phyloP scores from a whole-genome alignment of 768 basidiomycete genomes.

The Sutorius australiensis region DNA sequence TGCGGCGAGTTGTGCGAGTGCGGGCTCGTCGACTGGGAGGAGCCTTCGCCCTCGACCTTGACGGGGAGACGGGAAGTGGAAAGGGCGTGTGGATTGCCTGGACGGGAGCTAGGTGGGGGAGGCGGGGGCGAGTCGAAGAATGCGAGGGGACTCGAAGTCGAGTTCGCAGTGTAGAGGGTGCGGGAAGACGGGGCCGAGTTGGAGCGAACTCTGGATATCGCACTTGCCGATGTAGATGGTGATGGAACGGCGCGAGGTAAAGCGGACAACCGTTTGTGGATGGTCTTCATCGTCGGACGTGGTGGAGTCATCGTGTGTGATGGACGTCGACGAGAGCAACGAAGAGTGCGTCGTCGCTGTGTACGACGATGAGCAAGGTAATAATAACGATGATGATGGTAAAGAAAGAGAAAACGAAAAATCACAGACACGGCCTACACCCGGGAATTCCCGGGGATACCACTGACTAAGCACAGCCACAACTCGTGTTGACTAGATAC shows the following conservation, averaged over 20 bases:
- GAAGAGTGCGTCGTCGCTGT: constrained; percentile 12
- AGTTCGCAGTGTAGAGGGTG: constrained; percentile 39
- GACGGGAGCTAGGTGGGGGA: constrained; percentile 39
- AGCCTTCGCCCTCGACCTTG: constrained; percentile 45
- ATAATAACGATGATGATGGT: background rate
- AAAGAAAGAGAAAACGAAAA: background rate
- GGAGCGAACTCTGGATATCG: constrained; percentile 41
- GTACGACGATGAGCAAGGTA: constrained; percentile 2
- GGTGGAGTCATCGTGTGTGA: constrained; percentile 32
- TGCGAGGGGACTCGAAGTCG: constrained; percentile 30
- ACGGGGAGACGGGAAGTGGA: constrained; percentile 42
- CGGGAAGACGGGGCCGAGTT: constrained; percentile 40
- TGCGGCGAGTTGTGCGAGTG: constrained; percentile 35
- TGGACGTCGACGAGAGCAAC: background rate
- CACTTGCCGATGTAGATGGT: constrained; percentile 28
- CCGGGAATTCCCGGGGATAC: constrained; percentile 23
- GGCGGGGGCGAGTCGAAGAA: constrained; percentile 41
- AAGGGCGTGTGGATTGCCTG: constrained; percentile 37
- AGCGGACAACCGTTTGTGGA: constrained; percentile 50
- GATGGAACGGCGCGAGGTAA: constrained; percentile 34
- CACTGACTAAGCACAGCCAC: no score
- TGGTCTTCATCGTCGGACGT: constrained; percentile 44
- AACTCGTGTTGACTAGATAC: constrained; percentile 14
- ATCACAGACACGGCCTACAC: background rate
- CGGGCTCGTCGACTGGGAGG: constrained; percentile 30